Evolutionary conservation across 768 basidiomycete genomes (phyloP).

Genomic region (Pholiota molesta): DNA sequence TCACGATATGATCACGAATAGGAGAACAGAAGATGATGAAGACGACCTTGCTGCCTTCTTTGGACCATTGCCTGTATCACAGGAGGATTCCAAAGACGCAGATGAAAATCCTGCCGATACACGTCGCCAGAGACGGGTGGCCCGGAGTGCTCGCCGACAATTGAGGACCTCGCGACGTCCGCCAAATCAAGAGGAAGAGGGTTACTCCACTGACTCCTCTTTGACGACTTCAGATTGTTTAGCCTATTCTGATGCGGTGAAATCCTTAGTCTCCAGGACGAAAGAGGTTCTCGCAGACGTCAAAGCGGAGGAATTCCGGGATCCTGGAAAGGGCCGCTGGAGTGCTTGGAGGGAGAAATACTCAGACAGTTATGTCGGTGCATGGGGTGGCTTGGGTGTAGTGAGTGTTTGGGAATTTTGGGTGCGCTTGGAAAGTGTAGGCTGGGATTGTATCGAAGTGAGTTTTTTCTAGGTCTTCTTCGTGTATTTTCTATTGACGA

Average conservation of each 20-base stretch:
- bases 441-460: slow-evolving; percentile 89
- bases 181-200: slow-evolving; percentile 60
- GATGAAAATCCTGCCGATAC: slow-evolving; percentile 44
- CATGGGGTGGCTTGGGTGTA: slow-evolving; percentile 90
- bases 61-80: slow-evolving; percentile 40
- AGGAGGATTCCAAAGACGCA: slow-evolving; percentile 31
- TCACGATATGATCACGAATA: slow-evolving; percentile 62
- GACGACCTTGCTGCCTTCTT: slow-evolving; percentile 79
- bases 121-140: slow-evolving; percentile 58
- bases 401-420: slow-evolving; percentile 95
- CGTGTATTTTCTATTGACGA: not conserved
- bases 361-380: slow-evolving; percentile 80
- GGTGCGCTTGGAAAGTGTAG: slow-evolving; percentile 83
- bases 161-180: slow-evolving; percentile 37
- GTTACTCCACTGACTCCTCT: slow-evolving; percentile 85
- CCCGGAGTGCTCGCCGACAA: slow-evolving; percentile 59
- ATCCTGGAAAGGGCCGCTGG: slow-evolving; percentile 72
- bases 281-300: slow-evolving; percentile 79
- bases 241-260: slow-evolving; percentile 69
- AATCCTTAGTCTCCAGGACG: slow-evolving; percentile 51
- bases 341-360: slow-evolving; percentile 75
- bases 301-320: slow-evolving; percentile 77
- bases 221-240: slow-evolving; percentile 65
- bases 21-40: slow-evolving; percentile 76
- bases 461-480: slow-evolving; percentile 20